These are phyloP conservation scores for Daldinia sp. DNA, from an alignment of 2,329 filamentous ascomycete genomes.

Conservation along the genomic window DNA sequence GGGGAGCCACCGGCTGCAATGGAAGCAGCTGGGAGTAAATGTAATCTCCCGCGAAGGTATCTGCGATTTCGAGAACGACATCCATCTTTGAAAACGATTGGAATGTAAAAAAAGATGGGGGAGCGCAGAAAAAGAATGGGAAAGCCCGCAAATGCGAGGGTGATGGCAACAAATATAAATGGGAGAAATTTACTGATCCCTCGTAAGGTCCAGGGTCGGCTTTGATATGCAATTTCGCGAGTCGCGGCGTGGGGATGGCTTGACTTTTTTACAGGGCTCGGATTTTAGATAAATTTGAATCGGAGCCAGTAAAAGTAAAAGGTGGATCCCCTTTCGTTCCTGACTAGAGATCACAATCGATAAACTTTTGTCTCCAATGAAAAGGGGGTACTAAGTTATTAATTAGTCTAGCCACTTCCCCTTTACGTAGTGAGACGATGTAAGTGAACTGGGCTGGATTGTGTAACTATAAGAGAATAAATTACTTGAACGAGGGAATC, in stretches of 20 bases:
- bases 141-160: conserved; percentile 6
- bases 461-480: conserved; percentile 9
- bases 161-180: conserved; percentile 12
- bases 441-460: not conserved
- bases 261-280: conserved; percentile 23
- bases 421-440: not conserved
- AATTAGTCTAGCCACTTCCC: not conserved
- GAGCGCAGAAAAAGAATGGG: not conserved
- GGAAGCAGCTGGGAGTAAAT: conserved; percentile 81
- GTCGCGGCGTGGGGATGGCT: conserved; percentile 17
- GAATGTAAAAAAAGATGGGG: conserved; percentile 10
- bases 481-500: not conserved
- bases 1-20: conserved; percentile 61
- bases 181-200: conserved; percentile 32
- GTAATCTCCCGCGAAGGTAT: conserved; percentile 85
- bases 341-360: conserved; percentile 33
- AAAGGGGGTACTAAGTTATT: conserved; percentile 3
- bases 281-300: conserved; percentile 36
- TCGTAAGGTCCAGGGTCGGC: conserved; percentile 20
- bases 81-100: conserved; percentile 74
- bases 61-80: conserved; percentile 86
- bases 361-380: conserved; percentile 14
- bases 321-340: conserved; percentile 21
- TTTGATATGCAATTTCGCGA: conserved; percentile 42
- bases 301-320: conserved; percentile 5